Conservation (phyloP, 164 flowering plant species). For the Saururus chinensis region DNA sequence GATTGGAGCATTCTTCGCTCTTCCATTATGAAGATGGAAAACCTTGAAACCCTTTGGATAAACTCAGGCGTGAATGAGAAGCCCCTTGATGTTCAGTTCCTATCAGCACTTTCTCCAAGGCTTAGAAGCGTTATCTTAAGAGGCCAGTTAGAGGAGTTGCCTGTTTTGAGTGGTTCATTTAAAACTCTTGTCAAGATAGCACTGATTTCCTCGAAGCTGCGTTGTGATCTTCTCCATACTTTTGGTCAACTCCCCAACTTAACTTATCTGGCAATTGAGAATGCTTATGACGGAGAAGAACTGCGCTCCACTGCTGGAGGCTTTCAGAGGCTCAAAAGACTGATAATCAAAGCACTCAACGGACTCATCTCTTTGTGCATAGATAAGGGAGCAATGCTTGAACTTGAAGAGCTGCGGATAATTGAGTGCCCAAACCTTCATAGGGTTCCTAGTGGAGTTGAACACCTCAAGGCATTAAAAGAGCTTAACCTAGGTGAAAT, state of each 20-base stretch:
- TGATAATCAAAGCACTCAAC: background rate
- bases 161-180: background rate
- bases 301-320: background rate
- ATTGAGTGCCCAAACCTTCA: background rate
- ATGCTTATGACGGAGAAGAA: background rate
- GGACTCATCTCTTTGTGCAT: background rate
- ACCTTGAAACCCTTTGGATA: background rate
- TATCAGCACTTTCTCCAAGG: background rate
- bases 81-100: background rate
- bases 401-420: background rate
- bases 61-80: background rate
- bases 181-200: background rate
- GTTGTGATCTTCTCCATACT: background rate
- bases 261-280: background rate
- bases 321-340: background rate
- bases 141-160: background rate
- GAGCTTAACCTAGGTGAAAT: background rate
- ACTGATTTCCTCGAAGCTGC: background rate
- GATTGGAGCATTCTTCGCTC: background rate
- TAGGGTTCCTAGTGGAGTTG: background rate
- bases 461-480: background rate
- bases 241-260: background rate
- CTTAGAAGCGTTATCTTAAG: background rate
- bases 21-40: background rate
- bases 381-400: background rate